Evolutionary conservation across 352 stramenopile species (phyloP), one percentile per base, ranked within the genome.

Genomic region (Peronosclerospora sorghi): DNA sequence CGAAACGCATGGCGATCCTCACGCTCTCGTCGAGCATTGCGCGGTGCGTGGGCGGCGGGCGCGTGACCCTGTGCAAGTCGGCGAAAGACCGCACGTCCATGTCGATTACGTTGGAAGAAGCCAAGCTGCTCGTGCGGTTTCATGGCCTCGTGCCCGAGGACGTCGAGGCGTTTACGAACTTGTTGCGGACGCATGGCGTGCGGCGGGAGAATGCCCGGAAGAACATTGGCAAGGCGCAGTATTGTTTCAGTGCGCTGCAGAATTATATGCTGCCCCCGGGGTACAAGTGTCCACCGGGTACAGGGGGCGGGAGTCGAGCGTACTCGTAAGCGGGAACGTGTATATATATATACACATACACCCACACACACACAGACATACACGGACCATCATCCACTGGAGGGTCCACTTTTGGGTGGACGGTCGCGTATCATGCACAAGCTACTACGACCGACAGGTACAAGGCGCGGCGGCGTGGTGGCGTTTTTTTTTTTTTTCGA

Each of bases 1-100:
- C 68, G 5, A 87, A 91, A 45, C 70, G 77, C 36, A 91, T 91
- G 79, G 62, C 68, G 6, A 91, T 91, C 45, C 38, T 91, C 24
- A 83, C 61, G 44, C 50, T 86, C 15, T 89, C 79, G 19, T 91
- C 79, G 27, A 65, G 60, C 20, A 71, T 91, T 23, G 68, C 74
- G 9, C 65, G 80, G 14, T 63, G 54, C 0, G 59, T 98, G 15
- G 85, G 89, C 17, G 93, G 91, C 20, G 91, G 89, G 2, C 81
- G 86, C 30, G 75, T 95, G 24, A 94, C 94, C 1, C 98, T 96
- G 71, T 98, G 95, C 68, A 98, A 98, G 58, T 96, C 76, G 35
- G 94, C 93, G 8, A 98, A 98, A 54, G 94, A 98, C 63, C 81
- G 95, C 17, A 98, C 95, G 15, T 89, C 91, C 19, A 98, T 98